Base-by-base conservation (phyloP, 139 green algal species). In the Chlamydomonas eustigma region DNA sequence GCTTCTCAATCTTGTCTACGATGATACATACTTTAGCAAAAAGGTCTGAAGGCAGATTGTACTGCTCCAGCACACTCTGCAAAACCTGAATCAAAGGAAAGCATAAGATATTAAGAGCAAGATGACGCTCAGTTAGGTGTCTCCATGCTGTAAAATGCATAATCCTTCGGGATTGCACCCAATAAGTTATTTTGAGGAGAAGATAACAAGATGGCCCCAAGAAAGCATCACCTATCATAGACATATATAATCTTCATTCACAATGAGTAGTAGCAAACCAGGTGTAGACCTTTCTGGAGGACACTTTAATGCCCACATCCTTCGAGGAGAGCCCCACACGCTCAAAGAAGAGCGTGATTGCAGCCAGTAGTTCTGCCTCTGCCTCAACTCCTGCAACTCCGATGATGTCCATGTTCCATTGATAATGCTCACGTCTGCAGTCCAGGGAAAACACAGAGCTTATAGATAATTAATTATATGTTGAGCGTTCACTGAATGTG, bases 381-480 rank as follows among this genome's bases (percentile, higher is more conserved):
- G 95, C 95, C 80, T 77, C 65, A 65, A 81, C 83, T 39, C 83
- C 90, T n/a, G 90, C 63, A 37, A 96, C 93, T 3, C 93, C 93
- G 2, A 98, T 81, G 65, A 98, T 92, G 86, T 99, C 95, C 93
- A 98, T 97, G 87, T 99, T 99, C 87, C 95, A 98, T 80, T 98
- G 95, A 75, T 97, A 99, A 83, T 99, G 95, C 91, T 98, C 95
- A 2, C 95, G 86, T 83, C 82, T 84, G 80, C 44, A 58, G 12
- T 28, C 44, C 12, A 18, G 44, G 44, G 44, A 28, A 58, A 12
- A 58, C n/a, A n/a, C n/a, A n/a, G n/a, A n/a, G n/a, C n/a, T n/a
- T n/a, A n/a, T n/a, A n/a, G n/a, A n/a, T n/a, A n/a, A n/a, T n/a
- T n/a, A n/a, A n/a, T n/a, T n/a, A n/a, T n/a, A n/a, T n/a, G n/a